These are phyloP conservation scores for Serendipita vermifera DNA, from an alignment of 768 basidiomycete species.

Conservation along the genomic window DNA sequence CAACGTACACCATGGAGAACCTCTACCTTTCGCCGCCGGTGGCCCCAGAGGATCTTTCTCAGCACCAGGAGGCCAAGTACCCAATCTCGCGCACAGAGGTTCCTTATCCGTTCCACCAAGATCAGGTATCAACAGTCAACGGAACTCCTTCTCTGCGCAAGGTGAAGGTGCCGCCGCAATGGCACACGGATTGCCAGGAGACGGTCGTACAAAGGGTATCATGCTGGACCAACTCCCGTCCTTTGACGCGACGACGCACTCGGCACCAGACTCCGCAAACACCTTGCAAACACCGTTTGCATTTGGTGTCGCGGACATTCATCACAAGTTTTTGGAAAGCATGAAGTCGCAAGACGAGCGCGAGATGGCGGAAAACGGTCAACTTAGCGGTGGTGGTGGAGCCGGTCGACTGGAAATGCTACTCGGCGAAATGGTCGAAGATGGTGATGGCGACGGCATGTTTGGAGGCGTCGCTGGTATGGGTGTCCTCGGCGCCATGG, in stretches of 20 bases:
- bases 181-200: background rate
- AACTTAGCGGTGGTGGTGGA: background rate
- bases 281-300: background rate
- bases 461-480: slow-evolving; percentile 3
- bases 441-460: slow-evolving; percentile 6
- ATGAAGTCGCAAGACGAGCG: slow-evolving; percentile 9
- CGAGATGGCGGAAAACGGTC: background rate
- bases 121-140: background rate
- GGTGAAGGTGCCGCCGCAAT: background rate
- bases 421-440: slow-evolving; percentile 3
- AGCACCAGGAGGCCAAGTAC: background rate
- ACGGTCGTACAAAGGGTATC: background rate
- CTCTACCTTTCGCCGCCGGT: background rate
- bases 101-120: background rate
- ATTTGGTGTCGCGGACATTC: background rate
- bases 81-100: background rate
- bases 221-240: background rate
- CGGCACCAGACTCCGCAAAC: background rate
- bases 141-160: background rate
- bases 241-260: background rate
- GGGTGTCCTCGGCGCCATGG: slow-evolving; percentile 3
- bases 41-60: background rate
- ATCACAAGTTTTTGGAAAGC: slow-evolving; percentile 6
- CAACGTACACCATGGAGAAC: background rate
- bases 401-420: slow-evolving; percentile 6